Evolutionary conservation across 148 eudicot species (phyloP).

Genomic region (Cornus suecica): DNA sequence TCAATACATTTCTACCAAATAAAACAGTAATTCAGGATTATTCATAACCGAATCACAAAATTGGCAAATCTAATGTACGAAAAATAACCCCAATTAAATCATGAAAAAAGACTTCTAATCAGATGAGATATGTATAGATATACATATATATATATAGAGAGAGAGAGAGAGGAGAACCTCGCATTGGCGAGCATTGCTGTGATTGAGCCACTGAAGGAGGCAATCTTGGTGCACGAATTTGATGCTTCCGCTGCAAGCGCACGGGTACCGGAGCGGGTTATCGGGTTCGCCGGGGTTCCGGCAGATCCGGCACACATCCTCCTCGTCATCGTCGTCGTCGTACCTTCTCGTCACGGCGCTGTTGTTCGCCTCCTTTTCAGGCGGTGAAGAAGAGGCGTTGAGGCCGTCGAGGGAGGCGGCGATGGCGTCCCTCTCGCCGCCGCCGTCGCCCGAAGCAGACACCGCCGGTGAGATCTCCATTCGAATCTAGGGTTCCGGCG

Average conservation of each 20-base stretch:
- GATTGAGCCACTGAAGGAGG: slow-evolving; percentile 97
- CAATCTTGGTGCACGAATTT: slow-evolving; percentile 95
- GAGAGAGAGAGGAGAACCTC: slow-evolving; percentile 47
- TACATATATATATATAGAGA: neutral
- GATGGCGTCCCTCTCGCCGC: slow-evolving; percentile 6
- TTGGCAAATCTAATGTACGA: neutral
- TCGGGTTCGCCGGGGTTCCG: slow-evolving; percentile 79
- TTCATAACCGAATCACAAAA: neutral
- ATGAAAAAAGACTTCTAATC: neutral
- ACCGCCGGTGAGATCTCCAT: slow-evolving; percentile 49
- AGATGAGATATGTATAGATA: neutral
- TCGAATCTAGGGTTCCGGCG: slow-evolving; percentile 23
- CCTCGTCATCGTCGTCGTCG: slow-evolving; percentile 83
- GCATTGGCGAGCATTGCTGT: slow-evolving; percentile 90
- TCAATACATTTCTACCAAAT: neutral
- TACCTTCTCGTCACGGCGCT: slow-evolving; percentile 15
- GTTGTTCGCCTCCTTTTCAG: slow-evolving; percentile 19
- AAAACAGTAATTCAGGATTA: neutral
- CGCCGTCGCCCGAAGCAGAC: slow-evolving; percentile 15
- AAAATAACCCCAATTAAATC: neutral
- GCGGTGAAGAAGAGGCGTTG: slow-evolving; percentile 15
- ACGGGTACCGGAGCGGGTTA: slow-evolving; percentile 79
- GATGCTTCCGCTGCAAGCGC: slow-evolving; percentile 93
- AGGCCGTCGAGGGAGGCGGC: slow-evolving; percentile 16
- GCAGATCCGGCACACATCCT: slow-evolving; percentile 85